Percentiles rank a stretch among this genome's conserved stretches.
Evolutionary conservation across 768 basidiomycete genomes (phyloP).

Genomic region (Mycena sanguinolenta): DNA sequence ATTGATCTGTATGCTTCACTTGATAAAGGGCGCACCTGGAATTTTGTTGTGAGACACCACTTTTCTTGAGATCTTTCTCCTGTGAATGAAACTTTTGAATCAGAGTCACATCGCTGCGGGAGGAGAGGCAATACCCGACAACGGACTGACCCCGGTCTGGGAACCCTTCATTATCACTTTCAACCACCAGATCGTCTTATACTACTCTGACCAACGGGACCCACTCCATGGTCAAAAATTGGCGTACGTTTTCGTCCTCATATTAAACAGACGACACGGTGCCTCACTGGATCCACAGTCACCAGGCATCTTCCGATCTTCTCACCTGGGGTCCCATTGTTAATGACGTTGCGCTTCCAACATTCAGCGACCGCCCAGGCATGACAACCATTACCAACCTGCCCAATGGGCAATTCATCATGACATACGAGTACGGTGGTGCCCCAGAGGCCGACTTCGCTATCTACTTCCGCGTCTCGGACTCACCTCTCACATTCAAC

Average conservation of each 20-base stretch:
- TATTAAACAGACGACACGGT: background rate
- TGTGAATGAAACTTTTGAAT: background rate
- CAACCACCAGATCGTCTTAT: constrained; percentile 36
- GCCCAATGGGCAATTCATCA: constrained; percentile 37
- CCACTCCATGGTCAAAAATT: constrained; percentile 39
- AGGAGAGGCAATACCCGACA: constrained; percentile 34
- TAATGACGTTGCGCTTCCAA: constrained; percentile 34
- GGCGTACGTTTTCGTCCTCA: background rate
- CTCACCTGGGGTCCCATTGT: constrained; percentile 35
- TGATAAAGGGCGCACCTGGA: constrained; percentile 35
- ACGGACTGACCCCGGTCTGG: constrained; percentile 40
- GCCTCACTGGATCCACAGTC: constrained; percentile 6
- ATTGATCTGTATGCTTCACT: constrained; percentile 38
- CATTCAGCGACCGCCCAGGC: constrained; percentile 37
- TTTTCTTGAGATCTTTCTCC: background rate
- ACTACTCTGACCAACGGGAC: constrained; percentile 41
- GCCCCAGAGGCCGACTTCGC: constrained; percentile 31
- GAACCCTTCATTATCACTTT: constrained; percentile 38
- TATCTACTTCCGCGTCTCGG: constrained; percentile 32
- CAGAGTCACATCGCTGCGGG: constrained; percentile 39
- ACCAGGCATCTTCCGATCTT: constrained; percentile 34
- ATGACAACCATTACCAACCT: constrained; percentile 38
- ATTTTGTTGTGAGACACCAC: constrained; percentile 28
- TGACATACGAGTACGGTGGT: constrained; percentile 38
- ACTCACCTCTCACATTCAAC: constrained; percentile 35